Base-by-base conservation (phyloP, 116 monocot species). In the Dioscorea cayenensis region DNA sequence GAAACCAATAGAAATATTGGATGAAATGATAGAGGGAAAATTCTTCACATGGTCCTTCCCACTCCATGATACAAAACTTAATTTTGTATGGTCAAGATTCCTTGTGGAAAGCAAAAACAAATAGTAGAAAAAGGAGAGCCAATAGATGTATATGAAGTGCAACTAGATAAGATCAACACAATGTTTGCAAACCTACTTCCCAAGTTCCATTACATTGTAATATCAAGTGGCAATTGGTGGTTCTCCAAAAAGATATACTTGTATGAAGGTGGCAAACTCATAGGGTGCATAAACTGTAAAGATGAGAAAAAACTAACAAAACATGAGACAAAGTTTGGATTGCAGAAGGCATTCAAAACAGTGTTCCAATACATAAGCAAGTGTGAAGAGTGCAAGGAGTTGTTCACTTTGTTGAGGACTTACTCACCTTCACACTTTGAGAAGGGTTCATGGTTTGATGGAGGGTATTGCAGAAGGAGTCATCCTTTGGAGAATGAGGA, bases 401-500 rank as follows among this genome's bases (percentile, higher is more conserved):
- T 80, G 7, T 36, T 81, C 14, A 66, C 83, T 5, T 11, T 91
- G n/a, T 7, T 91, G 19, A 74, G 91, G 70, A 88, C 91, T 7
- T 85, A 68, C 77, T 79, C 91, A 0, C 73, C 79, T 0, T 20
- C 80, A 6, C 91, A 88, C 63, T 91, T 91, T 49, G 85, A 88
- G 75, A 36, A 83, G 14, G 91, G 91, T 2, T 65, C 71, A 0
- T 91, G 91, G 91, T 67, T 79, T 43, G 66, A 8, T 19, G 85
- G 88, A 13, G 91, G 91, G 0, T 59, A 73, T 23, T 91, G 91
- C 64, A 88, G 85, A 21, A 78, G 82, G 75, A 85, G 83, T 29
- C 50, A 22, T 36, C 88, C 83, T 0, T 63, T 73, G 43, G 43
- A 5, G 43, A 12, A 43, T 43, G 43, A 12, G 7, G 43, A 43